Base-by-base conservation (phyloP, 225 moss, liverwort and hornwort genomes). In the Polytrichum commune region DNA sequence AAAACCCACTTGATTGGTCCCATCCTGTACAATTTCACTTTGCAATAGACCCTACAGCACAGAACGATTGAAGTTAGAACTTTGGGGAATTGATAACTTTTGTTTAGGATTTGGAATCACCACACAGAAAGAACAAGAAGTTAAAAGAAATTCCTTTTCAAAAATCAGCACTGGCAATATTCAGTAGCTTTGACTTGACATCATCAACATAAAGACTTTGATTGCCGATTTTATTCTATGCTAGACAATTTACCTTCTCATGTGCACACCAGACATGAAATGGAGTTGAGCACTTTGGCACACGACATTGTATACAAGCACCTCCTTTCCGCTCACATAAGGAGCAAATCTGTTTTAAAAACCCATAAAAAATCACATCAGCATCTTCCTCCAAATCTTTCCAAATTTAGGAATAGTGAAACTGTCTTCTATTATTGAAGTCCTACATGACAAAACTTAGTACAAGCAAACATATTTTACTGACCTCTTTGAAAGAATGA, bases 241-340 rank as follows among this genome's bases (percentile, higher is more conserved):
- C 46, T 46, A n/a, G 10, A 76, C 68, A 29, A 71, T 28, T 60
- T 80, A 96, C 96, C 93, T 92, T 92, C 72, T 89, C 82, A 78
- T 93, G 93, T 18, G 96, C 96, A 72, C 96, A 96, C 93, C 90
- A 96, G 29, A 93, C 81, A 77, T 96, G 96, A 74, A 93, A 92
- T 54, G 90, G 74, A 71, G 89, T 82, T 53, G 85, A 76, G 73
- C 96, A 96, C 66, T 96, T 89, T 55, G 80, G 84, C 33, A 93
- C 90, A 19, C 96, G 96, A 75, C 96, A 96, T 61, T 89, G 89
- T 54, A 96, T 91, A 83, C 96, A 93, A 60, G 96, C 83, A 70
- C 96, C 96, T 60, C 96, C 96, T 79, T 85, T 96, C 73, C 93
- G 80, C 64, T 75, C 76, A 62, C 96, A 96, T 64, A 96, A 89